Percentiles rank a stretch among this genome's conserved stretches.
Evolutionary conservation across 1,139 yeast species (phyloP).

Genomic region (Debaryomycetaceae sp.): DNA sequence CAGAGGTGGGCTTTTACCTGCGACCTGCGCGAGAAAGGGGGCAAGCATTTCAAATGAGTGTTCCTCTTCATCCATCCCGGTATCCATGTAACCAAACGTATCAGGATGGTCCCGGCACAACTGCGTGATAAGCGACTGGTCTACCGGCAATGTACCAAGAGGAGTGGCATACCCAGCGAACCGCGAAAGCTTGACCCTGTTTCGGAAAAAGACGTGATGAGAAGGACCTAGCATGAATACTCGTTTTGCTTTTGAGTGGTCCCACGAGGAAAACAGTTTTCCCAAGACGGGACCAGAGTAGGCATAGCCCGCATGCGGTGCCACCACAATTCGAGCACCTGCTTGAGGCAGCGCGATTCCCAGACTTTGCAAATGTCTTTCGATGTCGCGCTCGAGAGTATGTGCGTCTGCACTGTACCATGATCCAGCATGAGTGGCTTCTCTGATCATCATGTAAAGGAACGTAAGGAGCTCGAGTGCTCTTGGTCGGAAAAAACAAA

Average conservation of each 20-base stretch:
- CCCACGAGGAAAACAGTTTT: constrained; percentile 67
- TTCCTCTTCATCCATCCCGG: constrained; percentile 65
- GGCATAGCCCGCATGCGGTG: constrained; percentile 85
- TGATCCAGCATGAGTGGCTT: constrained; percentile 74
- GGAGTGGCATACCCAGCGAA: constrained; percentile 68
- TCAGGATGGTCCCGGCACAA: constrained; percentile 18
- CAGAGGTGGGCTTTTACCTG: constrained; percentile 16
- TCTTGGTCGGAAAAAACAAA: too few relatives aligned
- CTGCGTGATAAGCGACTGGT: constrained; percentile 29
- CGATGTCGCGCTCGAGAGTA: not conserved
- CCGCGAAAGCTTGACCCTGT: constrained; percentile 44
- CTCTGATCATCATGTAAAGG: constrained; percentile 26
- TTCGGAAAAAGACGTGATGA: constrained; percentile 75
- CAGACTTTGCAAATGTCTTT: not conserved
- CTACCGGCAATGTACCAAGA: constrained; percentile 63
- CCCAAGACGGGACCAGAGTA: constrained; percentile 76
- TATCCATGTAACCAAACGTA: constrained; percentile 46
- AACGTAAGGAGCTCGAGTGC: not conserved
- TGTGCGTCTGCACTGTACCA: not conserved
- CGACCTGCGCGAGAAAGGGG: constrained; percentile 43
- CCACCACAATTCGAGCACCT: constrained; percentile 55
- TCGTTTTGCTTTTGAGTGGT: constrained; percentile 42
- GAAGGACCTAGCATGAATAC: constrained; percentile 87
- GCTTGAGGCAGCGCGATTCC: not conserved
- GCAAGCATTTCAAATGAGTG: constrained; percentile 95